Conservation (phyloP, 345 rosid species). For the Sonneratia caseolaris region DNA sequence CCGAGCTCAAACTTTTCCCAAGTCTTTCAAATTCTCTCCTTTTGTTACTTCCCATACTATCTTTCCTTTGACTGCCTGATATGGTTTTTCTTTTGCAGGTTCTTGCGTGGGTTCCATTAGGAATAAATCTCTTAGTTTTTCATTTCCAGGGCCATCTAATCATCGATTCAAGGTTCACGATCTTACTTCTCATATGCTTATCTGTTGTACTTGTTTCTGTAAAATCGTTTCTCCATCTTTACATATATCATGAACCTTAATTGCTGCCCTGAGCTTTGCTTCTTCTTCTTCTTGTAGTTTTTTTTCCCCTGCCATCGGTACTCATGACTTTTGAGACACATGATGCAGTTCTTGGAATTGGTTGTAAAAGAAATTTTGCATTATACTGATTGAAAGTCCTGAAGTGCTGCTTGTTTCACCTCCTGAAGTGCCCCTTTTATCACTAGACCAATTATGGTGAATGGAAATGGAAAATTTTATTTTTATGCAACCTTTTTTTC, state of each 20-base stretch:
- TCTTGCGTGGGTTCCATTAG: conserved; percentile 18
- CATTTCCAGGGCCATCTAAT: conserved; percentile 13
- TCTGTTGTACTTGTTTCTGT: conserved; percentile 4
- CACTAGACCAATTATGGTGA: not conserved
- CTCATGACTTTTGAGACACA: not conserved
- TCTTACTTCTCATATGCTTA: not conserved
- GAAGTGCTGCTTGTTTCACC: not conserved
- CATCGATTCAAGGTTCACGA: conserved; percentile 31
- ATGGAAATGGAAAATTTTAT: not conserved
- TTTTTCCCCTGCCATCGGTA: not conserved
- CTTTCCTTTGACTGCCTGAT: not conserved
- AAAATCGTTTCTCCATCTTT: conserved; percentile 7
- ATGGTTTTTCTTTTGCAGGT: conserved; percentile 8
- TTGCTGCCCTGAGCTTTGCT: not conserved
- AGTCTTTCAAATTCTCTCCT: not conserved
- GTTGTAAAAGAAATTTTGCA: not conserved
- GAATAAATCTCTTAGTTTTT: conserved; percentile 16
- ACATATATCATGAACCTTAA: not conserved
- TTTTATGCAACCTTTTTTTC: not conserved
- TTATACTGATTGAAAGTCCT: not conserved
- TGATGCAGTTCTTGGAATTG: not conserved
- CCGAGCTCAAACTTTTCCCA: not conserved
- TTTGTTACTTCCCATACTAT: not conserved
- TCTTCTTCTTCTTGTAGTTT: not conserved
- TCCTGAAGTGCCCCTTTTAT: not conserved